phyloP scores from a whole-genome alignment of 805 yeast species.

The Ogataea nakhonphanomensis region DNA sequence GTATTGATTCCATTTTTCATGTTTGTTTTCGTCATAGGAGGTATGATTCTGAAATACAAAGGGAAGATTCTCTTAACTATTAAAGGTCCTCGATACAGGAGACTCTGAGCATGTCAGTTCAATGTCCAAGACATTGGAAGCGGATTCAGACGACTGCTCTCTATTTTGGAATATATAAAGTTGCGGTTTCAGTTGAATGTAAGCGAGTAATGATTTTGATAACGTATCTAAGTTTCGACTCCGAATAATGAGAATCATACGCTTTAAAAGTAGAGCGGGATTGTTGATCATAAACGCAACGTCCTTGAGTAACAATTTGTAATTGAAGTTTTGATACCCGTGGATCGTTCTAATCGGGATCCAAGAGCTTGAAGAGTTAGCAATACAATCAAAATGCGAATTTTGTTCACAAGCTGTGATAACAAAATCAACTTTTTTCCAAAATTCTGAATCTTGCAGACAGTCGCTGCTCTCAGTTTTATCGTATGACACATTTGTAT shows the following conservation, averaged over 20 bases:
- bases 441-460: constrained; percentile 33
- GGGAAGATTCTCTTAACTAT: constrained; percentile 21
- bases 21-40: constrained; percentile 9
- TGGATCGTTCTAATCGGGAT: constrained; percentile 28
- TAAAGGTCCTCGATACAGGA: constrained; percentile 32
- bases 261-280: too few species aligned
- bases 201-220: background rate
- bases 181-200: background rate
- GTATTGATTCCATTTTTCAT: constrained; percentile 17
- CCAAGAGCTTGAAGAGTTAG: constrained; percentile 34
- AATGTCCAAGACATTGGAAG: background rate
- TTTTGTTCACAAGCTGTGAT: constrained; percentile 39
- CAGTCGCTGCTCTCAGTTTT: constrained; percentile 57
- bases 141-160: background rate
- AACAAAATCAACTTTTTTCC: constrained; percentile 50
- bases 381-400: background rate
- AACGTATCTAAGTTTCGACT: background rate
- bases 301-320: too few species aligned
- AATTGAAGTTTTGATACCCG: too few species aligned
- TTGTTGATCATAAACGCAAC: too few species aligned
- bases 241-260: background rate
- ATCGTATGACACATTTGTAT: constrained; percentile 50
- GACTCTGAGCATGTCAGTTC: constrained; percentile 7
- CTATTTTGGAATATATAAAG: background rate
- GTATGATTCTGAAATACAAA: constrained; percentile 18